Evolutionary conservation across 257 asterid species (phyloP).

Genomic region (Hygrophila difformis): DNA sequence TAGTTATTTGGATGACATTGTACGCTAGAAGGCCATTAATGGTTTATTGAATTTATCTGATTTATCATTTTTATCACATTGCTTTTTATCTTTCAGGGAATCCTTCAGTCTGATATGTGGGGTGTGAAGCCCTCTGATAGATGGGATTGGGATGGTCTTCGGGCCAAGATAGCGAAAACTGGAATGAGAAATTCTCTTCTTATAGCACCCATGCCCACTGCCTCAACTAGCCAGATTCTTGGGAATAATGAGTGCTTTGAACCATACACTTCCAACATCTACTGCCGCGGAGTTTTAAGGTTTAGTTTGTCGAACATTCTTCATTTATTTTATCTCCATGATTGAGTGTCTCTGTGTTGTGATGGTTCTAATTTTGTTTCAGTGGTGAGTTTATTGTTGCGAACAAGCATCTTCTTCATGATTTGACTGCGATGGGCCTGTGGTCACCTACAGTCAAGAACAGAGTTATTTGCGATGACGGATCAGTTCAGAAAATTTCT

Average conservation of each 20-base stretch:
- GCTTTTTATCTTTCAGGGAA: slow-evolving; percentile 42
- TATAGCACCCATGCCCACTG: slow-evolving; percentile 97
- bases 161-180: slow-evolving; percentile 42
- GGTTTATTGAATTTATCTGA: too few relatives aligned
- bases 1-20: too few relatives aligned
- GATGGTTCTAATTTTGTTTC: slow-evolving; percentile 9
- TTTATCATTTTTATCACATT: too few relatives aligned
- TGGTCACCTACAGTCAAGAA: slow-evolving; percentile 85
- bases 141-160: slow-evolving; percentile 89
- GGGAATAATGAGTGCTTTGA: slow-evolving; percentile 98
- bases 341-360: background rate
- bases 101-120: slow-evolving; percentile 98
- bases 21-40: too few relatives aligned
- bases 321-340: slow-evolving; percentile 3
- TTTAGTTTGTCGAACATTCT: slow-evolving; percentile 1
- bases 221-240: slow-evolving; percentile 98
- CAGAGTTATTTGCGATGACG: slow-evolving; percentile 70
- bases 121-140: slow-evolving; percentile 66
- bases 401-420: slow-evolving; percentile 92
- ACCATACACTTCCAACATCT: slow-evolving; percentile 91
- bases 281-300: slow-evolving; percentile 94
- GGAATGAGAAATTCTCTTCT: slow-evolving; percentile 94
- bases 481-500: slow-evolving; percentile 78
- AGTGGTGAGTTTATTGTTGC: slow-evolving; percentile 98
- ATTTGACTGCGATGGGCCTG: slow-evolving; percentile 87